A percentile compares a stretch with the other conserved stretches of the same genome.
These are phyloP conservation scores for Linum tenue DNA, from an alignment of 345 rosid species.

Conservation along the genomic window DNA sequence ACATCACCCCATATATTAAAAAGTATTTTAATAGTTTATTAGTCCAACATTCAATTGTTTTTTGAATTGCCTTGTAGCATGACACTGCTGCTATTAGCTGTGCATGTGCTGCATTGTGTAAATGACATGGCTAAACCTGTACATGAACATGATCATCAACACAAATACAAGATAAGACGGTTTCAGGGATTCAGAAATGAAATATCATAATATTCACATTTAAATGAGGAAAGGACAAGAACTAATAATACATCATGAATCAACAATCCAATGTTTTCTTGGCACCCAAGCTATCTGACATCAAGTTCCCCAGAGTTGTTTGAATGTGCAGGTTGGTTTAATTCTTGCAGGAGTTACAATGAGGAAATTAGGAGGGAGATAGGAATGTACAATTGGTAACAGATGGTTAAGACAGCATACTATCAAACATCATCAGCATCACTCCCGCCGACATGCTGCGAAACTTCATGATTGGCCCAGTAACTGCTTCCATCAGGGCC, in stretches of 20 bases:
- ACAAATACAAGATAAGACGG: neutral
- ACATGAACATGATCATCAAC: neutral
- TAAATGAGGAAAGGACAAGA: neutral
- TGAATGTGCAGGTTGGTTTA: too few species aligned
- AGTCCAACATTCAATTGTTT: too few species aligned
- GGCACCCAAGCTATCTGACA: too few species aligned
- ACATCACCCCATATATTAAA: too few species aligned
- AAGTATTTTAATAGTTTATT: too few species aligned
- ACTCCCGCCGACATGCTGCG: conserved; percentile 57
- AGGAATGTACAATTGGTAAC: conserved; percentile 40
- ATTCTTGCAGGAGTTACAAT: conserved; percentile 6
- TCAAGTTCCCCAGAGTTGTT: too few species aligned
- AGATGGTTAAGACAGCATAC: neutral
- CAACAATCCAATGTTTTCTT: neutral
- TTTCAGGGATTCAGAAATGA: neutral
- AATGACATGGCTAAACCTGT: too few species aligned
- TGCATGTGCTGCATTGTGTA: too few species aligned
- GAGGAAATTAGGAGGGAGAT: conserved; percentile 5
- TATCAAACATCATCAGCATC: conserved; percentile 85
- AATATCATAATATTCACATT: neutral
- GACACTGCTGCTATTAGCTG: too few species aligned
- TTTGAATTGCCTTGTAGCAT: too few species aligned
- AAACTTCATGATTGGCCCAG: conserved; percentile 55
- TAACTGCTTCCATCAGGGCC: conserved; percentile 90
- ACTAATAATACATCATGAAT: neutral